Evolutionary conservation across 257 asterid species (phyloP).

Genomic region (Catharanthus roseus): DNA sequence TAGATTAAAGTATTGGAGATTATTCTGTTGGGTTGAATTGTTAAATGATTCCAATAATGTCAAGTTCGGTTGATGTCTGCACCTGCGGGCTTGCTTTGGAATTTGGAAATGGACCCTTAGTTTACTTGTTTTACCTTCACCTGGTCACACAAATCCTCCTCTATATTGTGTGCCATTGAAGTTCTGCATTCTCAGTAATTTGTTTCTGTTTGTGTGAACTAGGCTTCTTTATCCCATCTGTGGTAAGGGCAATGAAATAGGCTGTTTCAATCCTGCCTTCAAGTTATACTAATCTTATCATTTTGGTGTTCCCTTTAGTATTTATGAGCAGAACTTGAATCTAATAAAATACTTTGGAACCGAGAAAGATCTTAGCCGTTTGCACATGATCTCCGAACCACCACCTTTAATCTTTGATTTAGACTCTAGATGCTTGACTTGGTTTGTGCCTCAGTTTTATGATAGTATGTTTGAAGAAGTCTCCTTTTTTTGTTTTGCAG

Average conservation of each 20-base stretch:
- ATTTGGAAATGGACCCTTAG: neutral
- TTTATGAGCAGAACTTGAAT: neutral
- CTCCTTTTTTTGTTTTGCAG: conserved; percentile 30
- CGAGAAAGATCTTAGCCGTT: neutral
- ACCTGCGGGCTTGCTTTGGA: neutral
- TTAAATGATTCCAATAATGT: neutral
- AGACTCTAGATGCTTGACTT: neutral
- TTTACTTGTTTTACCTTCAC: neutral
- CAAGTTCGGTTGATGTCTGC: neutral
- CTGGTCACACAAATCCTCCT: neutral
- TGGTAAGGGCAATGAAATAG: neutral
- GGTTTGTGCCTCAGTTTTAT: neutral
- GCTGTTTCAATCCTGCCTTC: neutral
- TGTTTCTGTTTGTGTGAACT: neutral
- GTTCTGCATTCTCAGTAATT: neutral
- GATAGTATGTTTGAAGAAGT: neutral
- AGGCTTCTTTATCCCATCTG: neutral
- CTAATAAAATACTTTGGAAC: neutral
- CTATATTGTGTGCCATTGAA: neutral
- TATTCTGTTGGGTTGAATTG: neutral
- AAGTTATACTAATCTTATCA: neutral
- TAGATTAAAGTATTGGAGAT: neutral
- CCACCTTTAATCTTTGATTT: neutral
- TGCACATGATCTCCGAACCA: neutral
- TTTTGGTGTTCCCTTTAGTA: neutral